Conservation (phyloP, 2,329 filamentous ascomycete species). For the Alternaria gaisen region DNA sequence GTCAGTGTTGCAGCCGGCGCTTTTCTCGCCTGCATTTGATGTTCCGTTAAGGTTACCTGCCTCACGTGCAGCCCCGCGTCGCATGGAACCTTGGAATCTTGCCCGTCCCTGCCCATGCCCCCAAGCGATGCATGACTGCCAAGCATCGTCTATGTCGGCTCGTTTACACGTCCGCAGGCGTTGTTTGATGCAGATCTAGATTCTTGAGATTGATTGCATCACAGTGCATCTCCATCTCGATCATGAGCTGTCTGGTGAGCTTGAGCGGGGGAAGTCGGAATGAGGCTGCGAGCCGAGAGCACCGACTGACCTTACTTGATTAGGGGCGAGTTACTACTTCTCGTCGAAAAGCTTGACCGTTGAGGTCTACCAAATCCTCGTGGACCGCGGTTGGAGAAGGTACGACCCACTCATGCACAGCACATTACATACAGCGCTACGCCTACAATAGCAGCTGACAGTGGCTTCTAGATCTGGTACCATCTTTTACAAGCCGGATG, state of each 20-base stretch:
- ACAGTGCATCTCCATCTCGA: neutral
- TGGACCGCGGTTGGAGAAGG: slow-evolving; percentile 81
- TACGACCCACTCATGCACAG: slow-evolving; percentile 52
- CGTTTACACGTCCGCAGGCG: slow-evolving; percentile 8
- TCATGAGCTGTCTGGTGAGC: neutral
- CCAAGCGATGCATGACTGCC: slow-evolving; percentile 24
- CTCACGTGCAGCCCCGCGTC: slow-evolving; percentile 36
- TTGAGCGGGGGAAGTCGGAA: slow-evolving; percentile 22
- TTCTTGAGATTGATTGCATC: slow-evolving; percentile 1
- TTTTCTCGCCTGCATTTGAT: slow-evolving; percentile 27
- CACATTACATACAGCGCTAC: slow-evolving; percentile 14
- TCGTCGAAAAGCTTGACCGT: slow-evolving; percentile 68
- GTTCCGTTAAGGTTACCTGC: slow-evolving; percentile 40
- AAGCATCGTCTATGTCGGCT: slow-evolving; percentile 20
- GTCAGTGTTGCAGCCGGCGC: slow-evolving; percentile 15
- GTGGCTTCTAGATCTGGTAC: slow-evolving; percentile 57
- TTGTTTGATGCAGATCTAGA: neutral
- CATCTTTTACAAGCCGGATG: slow-evolving; percentile 80
- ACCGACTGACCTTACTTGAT: slow-evolving; percentile 41
- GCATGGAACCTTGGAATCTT: slow-evolving; percentile 20
- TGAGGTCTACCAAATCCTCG: slow-evolving; percentile 73
- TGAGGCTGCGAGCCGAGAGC: slow-evolving; percentile 8
- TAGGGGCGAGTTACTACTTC: slow-evolving; percentile 79
- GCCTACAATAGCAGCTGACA: slow-evolving; percentile 17
- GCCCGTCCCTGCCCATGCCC: slow-evolving; percentile 7